These are phyloP conservation scores for Plicaturopsis crispa DNA, from an alignment of 768 basidiomycete species.

Conservation along the genomic window DNA sequence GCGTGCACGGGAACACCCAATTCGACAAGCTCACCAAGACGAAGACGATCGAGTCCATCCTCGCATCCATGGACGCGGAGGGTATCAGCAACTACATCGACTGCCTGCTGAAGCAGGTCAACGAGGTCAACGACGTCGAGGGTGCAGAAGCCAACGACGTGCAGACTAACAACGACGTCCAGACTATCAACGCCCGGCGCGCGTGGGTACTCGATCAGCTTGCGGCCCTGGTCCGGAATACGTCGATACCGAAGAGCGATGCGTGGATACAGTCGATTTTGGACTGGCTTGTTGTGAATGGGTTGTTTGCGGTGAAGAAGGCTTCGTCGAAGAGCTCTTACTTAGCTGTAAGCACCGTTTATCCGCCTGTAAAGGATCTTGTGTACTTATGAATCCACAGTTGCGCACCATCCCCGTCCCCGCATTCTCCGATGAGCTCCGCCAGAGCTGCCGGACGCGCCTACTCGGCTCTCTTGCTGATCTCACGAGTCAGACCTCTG, in stretches of 20 bases:
- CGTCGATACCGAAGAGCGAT: conserved; percentile 73
- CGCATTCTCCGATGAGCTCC: conserved; percentile 65
- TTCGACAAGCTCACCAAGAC: conserved; percentile 92
- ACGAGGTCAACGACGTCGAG: conserved; percentile 34
- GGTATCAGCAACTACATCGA: conserved; percentile 75
- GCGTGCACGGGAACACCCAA: conserved; percentile 73
- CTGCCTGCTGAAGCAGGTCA: conserved; percentile 59
- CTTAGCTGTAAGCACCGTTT: conserved; percentile 40
- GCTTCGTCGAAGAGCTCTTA: conserved; percentile 59
- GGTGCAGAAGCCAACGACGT: no score
- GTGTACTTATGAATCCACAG: conserved; percentile 27
- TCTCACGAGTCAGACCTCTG: conserved; percentile 49
- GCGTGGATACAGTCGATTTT: conserved; percentile 68
- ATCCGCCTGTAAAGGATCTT: not conserved
- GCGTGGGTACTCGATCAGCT: conserved; percentile 88
- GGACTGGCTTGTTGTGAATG: conserved; percentile 78
- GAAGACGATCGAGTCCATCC: conserved; percentile 82
- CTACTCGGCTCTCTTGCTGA: conserved; percentile 72
- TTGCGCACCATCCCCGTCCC: conserved; percentile 56
- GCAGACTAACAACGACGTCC: conserved; percentile 32
- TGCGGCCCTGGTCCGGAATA: conserved; percentile 67
- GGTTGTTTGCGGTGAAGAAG: conserved; percentile 72
- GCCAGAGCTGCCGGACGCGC: conserved; percentile 56
- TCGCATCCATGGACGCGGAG: conserved; percentile 61
- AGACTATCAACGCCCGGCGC: conserved; percentile 48